Conservation (phyloP, 1,284 basidiomycete genomes). For the Peniophora sp. region DNA sequence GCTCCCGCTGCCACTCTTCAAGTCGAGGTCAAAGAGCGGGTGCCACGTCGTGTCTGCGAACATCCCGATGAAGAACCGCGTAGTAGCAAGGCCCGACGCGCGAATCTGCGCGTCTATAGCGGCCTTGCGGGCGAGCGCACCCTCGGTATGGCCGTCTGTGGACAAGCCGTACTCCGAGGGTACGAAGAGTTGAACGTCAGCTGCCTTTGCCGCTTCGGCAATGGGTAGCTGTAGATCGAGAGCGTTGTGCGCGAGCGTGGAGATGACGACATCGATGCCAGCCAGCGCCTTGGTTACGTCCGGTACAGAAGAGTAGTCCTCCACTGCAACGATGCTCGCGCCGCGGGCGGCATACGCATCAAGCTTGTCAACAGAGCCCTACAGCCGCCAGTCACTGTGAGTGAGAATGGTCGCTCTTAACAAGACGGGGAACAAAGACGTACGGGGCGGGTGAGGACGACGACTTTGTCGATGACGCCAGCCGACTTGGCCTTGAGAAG, state of each 20-base stretch:
- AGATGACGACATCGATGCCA: constrained; percentile 17
- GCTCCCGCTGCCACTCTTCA: constrained; percentile 19
- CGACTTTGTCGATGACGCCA: constrained; percentile 6
- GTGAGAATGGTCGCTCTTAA: background rate
- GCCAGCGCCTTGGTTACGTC: constrained; percentile 10
- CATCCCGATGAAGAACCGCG: constrained; percentile 9
- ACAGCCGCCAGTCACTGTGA: background rate
- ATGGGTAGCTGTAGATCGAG: constrained; percentile 13
- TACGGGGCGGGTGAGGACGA: constrained; percentile 9
- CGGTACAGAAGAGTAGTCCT: constrained; percentile 8
- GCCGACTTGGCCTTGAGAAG: constrained; percentile 12
- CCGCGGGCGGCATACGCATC: constrained; percentile 6
- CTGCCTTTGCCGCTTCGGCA: constrained; percentile 18
- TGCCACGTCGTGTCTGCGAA: constrained; percentile 5
- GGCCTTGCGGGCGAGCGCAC: constrained; percentile 6
- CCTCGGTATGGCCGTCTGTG: constrained; percentile 7
- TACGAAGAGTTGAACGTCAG: constrained; percentile 21
- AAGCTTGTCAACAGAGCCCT: background rate
- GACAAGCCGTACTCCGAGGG: constrained; percentile 20
- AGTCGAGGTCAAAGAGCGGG: constrained; percentile 13
- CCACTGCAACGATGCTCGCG: constrained; percentile 7
- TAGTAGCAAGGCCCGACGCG: constrained; percentile 10
- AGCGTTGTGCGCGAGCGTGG: constrained; percentile 10
- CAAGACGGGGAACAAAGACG: background rate
- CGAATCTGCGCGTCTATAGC: constrained; percentile 5